Evolutionary conservation across 2,329 filamentous ascomycete species (phyloP).

Genomic region (Bertia moriformis): DNA sequence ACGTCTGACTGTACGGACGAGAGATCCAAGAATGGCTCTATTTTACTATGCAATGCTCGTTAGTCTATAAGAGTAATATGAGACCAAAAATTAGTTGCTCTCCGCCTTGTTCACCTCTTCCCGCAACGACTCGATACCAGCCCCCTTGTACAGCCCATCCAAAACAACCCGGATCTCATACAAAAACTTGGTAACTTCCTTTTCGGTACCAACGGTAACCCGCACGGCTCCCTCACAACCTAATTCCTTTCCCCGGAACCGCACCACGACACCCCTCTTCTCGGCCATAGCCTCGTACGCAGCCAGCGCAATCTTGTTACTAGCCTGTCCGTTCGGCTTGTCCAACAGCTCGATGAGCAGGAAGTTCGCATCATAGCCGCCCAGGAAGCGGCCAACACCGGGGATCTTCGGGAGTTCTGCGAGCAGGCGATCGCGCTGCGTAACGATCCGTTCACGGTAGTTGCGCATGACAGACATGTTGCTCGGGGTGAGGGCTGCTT

Average conservation of each 20-base stretch:
- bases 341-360: slow-evolving; percentile 52
- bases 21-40: too few species aligned
- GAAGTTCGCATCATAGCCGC: slow-evolving; percentile 50
- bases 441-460: slow-evolving; percentile 38
- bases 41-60: too few species aligned
- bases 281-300: slow-evolving; percentile 51
- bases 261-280: slow-evolving; percentile 50
- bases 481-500: slow-evolving; percentile 35
- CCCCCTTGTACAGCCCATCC: not conserved
- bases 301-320: slow-evolving; percentile 40
- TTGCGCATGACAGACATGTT: slow-evolving; percentile 41
- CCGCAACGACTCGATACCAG: not conserved
- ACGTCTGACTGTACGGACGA: too few species aligned
- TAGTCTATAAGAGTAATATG: too few species aligned
- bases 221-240: slow-evolving; percentile 51
- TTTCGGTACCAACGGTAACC: slow-evolving; percentile 51
- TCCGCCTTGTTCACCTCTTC: not conserved
- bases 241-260: slow-evolving; percentile 54
- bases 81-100: too few species aligned
- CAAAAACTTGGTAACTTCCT: slow-evolving; percentile 45
- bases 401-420: slow-evolving; percentile 40
- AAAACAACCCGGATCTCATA: slow-evolving; percentile 26
- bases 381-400: slow-evolving; percentile 44
- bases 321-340: slow-evolving; percentile 33
- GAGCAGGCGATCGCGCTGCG: slow-evolving; percentile 43